Conservation (phyloP, 73 alveolate species). For the Paramecium caudatum region DNA sequence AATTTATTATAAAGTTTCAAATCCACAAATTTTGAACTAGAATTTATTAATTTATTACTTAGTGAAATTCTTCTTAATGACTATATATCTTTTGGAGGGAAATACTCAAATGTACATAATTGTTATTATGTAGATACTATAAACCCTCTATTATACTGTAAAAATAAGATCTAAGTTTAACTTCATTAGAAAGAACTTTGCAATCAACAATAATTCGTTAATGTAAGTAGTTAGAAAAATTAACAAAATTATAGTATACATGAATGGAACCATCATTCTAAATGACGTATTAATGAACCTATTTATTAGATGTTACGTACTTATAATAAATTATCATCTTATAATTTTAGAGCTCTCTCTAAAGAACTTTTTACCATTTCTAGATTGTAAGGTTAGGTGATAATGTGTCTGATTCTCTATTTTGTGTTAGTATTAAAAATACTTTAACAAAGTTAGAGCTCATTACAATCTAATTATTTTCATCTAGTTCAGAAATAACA, state of each 20-base stretch:
- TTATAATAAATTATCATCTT: constrained; percentile 38
- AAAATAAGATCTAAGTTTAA: constrained; percentile 43
- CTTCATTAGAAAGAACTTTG: constrained; percentile 39
- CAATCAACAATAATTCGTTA: neutral
- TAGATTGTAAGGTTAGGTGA: neutral
- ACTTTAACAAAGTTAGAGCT: constrained; percentile 33
- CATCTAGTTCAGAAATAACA: constrained; percentile 2
- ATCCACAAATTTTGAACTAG: constrained; percentile 17
- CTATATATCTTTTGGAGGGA: neutral
- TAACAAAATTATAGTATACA: neutral
- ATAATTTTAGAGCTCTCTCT: constrained; percentile 3
- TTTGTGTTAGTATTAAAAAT: neutral
- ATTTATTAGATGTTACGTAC: constrained; percentile 9
- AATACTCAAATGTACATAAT: constrained; percentile 31
- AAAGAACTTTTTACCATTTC: constrained; percentile 11
- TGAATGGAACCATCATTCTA: neutral
- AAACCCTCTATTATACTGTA: constrained; percentile 43
- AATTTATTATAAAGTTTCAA: neutral
- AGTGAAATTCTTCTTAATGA: neutral
- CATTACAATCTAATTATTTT: constrained; percentile 16
- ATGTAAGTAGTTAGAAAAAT: neutral
- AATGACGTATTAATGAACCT: constrained; percentile 56
- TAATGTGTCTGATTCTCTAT: constrained; percentile 18
- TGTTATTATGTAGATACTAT: neutral
- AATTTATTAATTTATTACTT: neutral